Evolutionary conservation across 2,329 filamentous ascomycete species (phyloP).

Genomic region (Pseudocercospora eumusae): DNA sequence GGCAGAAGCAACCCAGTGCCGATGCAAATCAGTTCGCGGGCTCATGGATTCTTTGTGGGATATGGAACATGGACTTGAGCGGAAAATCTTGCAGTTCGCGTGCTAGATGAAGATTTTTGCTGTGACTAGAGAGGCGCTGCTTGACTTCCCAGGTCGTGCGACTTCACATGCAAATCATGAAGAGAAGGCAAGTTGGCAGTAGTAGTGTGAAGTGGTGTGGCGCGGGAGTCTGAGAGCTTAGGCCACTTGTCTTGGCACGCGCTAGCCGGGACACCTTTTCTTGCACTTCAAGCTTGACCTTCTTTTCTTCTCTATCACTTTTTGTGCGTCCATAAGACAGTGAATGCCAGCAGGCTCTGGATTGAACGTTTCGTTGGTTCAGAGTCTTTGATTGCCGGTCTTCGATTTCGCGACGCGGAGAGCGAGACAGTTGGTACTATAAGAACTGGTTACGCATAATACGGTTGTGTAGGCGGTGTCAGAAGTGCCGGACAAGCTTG

Average conservation of each 20-base stretch:
- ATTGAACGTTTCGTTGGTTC: conserved; percentile 18
- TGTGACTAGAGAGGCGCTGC: too few species aligned
- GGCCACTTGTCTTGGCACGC: conserved; percentile 2
- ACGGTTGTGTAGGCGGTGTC: conserved; percentile 33
- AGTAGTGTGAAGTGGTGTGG: background rate
- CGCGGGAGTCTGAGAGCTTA: background rate
- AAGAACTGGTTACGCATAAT: conserved; percentile 34
- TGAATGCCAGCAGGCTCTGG: conserved; percentile 24
- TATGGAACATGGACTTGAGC: too few species aligned
- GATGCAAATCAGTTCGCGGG: too few species aligned
- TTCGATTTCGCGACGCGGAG: conserved; percentile 34
- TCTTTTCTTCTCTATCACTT: conserved; percentile 14
- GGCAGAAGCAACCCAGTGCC: too few species aligned
- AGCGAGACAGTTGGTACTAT: conserved; percentile 33
- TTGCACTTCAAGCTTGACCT: background rate
- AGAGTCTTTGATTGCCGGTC: conserved; percentile 23
- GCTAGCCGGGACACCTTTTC: background rate
- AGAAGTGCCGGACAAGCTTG: conserved; percentile 31
- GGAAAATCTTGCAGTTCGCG: too few species aligned
- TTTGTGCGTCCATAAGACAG: conserved; percentile 25
- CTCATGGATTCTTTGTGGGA: too few species aligned
- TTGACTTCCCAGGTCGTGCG: background rate
- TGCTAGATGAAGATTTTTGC: too few species aligned
- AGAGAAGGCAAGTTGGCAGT: background rate
- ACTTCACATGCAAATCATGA: background rate